These are phyloP conservation scores for Cytospora mali DNA, from an alignment of 2,329 filamentous ascomycete genomes.

Conservation along the genomic window DNA sequence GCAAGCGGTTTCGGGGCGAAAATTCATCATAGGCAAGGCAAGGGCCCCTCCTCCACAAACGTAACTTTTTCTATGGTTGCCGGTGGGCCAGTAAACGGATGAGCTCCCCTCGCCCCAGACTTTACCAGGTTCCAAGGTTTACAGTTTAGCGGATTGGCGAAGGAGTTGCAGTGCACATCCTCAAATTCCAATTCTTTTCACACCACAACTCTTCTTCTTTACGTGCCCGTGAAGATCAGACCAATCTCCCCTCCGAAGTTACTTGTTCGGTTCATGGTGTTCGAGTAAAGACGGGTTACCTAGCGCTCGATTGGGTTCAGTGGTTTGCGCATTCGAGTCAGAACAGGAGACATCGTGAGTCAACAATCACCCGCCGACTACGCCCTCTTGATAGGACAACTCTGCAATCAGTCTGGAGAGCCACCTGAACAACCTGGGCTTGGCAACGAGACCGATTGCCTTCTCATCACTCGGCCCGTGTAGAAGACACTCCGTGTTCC, in stretches of 20 bases:
- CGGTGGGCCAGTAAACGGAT: background rate
- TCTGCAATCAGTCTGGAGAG: background rate
- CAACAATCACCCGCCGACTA: conserved; percentile 15
- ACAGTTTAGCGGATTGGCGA: background rate
- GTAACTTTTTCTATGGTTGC: background rate
- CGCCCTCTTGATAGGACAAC: background rate
- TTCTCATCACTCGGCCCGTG: background rate
- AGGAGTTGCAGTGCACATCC: conserved; percentile 7
- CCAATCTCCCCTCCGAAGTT: conserved; percentile 25
- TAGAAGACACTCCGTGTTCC: background rate
- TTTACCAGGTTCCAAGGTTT: background rate
- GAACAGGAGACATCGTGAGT: conserved; percentile 27
- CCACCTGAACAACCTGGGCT: background rate
- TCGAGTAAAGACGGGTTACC: conserved; percentile 11
- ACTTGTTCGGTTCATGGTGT: conserved; percentile 12
- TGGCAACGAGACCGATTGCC: background rate
- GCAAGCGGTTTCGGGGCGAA: background rate
- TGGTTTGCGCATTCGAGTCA: conserved; percentile 27
- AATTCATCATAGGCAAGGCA: background rate
- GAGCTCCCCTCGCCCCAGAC: background rate
- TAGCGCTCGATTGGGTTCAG: conserved; percentile 14
- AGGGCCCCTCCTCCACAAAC: background rate
- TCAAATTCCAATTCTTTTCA: conserved; percentile 6
- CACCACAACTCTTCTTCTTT: conserved; percentile 1
- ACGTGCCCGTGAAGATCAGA: conserved; percentile 6